phyloP scores from a whole-genome alignment of 2,329 filamentous ascomycete genomes.

The Calycina marina region DNA sequence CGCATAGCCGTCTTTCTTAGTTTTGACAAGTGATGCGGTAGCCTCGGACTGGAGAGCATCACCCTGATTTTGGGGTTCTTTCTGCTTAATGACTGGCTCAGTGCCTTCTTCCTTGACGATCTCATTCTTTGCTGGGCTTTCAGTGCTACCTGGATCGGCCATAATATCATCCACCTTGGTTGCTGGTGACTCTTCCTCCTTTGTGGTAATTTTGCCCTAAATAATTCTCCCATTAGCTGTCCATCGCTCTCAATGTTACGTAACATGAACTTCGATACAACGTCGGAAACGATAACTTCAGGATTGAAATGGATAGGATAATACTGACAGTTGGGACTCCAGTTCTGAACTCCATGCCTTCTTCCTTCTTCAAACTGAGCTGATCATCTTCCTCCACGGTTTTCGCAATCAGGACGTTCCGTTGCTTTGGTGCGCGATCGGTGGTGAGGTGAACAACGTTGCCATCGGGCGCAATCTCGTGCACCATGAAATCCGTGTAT shows the following conservation, averaged over 20 bases:
- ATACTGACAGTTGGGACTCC: too few species aligned
- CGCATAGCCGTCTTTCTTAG: neutral
- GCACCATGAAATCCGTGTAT: conserved; percentile 63
- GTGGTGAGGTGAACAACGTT: conserved; percentile 45
- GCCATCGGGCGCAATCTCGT: conserved; percentile 52
- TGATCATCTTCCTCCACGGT: neutral
- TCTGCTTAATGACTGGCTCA: neutral
- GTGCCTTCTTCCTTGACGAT: neutral
- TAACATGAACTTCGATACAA: neutral
- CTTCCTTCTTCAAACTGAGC: too few species aligned
- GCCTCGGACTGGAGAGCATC: neutral
- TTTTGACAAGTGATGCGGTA: neutral
- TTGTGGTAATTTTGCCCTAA: too few species aligned
- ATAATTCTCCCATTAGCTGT: too few species aligned
- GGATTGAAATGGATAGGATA: neutral
- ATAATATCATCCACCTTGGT: too few species aligned
- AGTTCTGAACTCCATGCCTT: too few species aligned
- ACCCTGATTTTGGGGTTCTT: neutral
- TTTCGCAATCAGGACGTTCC: neutral
- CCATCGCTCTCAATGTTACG: too few species aligned
- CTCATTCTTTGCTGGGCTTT: neutral
- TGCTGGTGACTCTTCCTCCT: too few species aligned
- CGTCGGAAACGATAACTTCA: neutral
- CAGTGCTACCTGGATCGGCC: too few species aligned
- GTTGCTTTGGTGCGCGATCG: conserved; percentile 9